A percentile compares a stretch with the other conserved stretches of the same genome.
These are phyloP conservation scores for Mollisia scopiformis DNA, from an alignment of 2,329 filamentous ascomycete species.

Conservation along the genomic window DNA sequence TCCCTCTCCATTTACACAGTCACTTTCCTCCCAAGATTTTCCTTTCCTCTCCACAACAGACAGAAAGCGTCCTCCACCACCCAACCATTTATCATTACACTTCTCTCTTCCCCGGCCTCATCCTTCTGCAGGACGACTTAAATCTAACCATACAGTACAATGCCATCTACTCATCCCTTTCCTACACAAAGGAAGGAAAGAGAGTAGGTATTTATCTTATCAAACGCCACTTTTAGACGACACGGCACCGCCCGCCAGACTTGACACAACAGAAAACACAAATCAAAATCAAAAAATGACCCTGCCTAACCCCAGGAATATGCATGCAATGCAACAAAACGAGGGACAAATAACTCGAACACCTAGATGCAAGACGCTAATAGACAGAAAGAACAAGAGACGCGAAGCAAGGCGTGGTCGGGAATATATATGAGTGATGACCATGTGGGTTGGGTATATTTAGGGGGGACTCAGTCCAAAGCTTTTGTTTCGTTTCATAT, in stretches of 20 bases:
- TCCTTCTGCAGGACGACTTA: not conserved
- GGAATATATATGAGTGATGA: constrained; percentile 5
- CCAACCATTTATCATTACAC: constrained; percentile 5
- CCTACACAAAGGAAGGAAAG: not conserved
- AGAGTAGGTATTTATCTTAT: not conserved
- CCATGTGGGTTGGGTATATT: constrained; percentile 6
- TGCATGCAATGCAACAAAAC: no score
- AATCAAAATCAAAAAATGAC: not conserved
- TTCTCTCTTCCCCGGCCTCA: not conserved
- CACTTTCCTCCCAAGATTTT: not conserved
- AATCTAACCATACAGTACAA: not conserved
- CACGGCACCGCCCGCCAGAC: no score
- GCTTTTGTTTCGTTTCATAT: constrained; percentile 23
- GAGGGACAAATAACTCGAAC: constrained; percentile 7
- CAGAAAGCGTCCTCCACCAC: not conserved
- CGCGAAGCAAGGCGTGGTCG: not conserved
- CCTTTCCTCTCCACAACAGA: not conserved
- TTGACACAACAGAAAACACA: not conserved
- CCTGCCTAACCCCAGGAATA: not conserved
- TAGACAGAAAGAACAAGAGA: constrained; percentile 12
- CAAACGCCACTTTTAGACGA: no score
- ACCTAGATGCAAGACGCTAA: constrained; percentile 21
- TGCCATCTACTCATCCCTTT: not conserved
- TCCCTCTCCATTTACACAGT: not conserved
- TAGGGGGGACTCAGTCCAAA: constrained; percentile 8